Conservation (phyloP, 2,329 filamentous ascomycete species). For the Malbranchea zuffiana region DNA sequence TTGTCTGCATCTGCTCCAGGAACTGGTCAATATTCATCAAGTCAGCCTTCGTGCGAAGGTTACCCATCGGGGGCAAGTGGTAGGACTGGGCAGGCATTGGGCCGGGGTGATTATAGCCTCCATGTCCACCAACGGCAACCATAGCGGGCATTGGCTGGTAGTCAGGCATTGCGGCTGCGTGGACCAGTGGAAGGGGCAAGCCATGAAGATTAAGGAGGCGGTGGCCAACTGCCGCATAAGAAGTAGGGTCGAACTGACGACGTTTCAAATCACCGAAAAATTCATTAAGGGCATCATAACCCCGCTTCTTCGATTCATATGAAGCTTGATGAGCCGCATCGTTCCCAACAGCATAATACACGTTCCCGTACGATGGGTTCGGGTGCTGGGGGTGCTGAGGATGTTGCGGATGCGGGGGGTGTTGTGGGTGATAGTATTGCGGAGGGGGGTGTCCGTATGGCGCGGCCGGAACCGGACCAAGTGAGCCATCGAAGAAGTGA, state of each 20-base stretch:
- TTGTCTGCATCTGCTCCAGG: conserved; percentile 89
- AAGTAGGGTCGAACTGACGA: conserved; percentile 74
- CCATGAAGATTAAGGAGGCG: conserved; percentile 73
- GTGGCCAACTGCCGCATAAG: conserved; percentile 85
- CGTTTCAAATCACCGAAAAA: conserved; percentile 92
- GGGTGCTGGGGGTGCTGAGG: conserved; percentile 45
- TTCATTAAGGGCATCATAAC: conserved; percentile 80
- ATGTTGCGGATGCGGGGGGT: conserved; percentile 44
- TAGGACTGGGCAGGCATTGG: conserved; percentile 66
- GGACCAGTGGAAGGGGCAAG: conserved; percentile 51
- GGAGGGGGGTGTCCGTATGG: conserved; percentile 35
- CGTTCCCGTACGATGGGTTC: conserved; percentile 53
- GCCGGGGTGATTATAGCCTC: conserved; percentile 43
- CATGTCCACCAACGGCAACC: conserved; percentile 44
- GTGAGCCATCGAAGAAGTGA: conserved; percentile 49
- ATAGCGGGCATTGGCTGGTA: conserved; percentile 44
- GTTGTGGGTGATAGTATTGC: conserved; percentile 39
- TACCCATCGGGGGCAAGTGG: conserved; percentile 75
- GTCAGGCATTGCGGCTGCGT: conserved; percentile 42
- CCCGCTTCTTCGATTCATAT: conserved; percentile 68
- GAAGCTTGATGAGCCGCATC: conserved; percentile 53
- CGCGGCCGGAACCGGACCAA: conserved; percentile 37
- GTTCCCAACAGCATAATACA: conserved; percentile 68
- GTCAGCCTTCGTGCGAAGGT: conserved; percentile 85
- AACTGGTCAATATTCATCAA: conserved; percentile 89